Percentiles rank a stretch among this genome's conserved stretches.
Conservation (phyloP, 805 yeast species). For the Pichia rugopelliculosa region DNA sequence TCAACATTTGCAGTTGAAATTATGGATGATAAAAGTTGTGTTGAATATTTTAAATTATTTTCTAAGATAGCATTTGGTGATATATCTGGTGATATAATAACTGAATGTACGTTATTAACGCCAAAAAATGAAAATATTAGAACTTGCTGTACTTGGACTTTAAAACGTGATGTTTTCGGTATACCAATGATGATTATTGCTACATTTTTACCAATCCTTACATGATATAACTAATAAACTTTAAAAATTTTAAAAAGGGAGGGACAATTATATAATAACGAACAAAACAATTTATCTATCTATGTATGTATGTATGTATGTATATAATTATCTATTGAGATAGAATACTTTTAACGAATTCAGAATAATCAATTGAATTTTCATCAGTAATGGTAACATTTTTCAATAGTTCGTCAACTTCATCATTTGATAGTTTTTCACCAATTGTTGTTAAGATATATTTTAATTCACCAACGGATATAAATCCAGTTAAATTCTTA, state of each 20-base stretch:
- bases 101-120: constrained; percentile 72
- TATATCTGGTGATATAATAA: constrained; percentile 81
- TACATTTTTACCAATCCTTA: constrained; percentile 75
- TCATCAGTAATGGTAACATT: constrained; percentile 92
- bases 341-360: constrained; percentile 86
- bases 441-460: constrained; percentile 94
- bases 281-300: neutral
- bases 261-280: neutral
- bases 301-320: neutral
- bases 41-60: constrained; percentile 82
- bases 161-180: constrained; percentile 92
- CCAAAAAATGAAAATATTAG: constrained; percentile 46
- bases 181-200: constrained; percentile 97
- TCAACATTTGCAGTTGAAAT: constrained; percentile 72
- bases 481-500: constrained; percentile 90
- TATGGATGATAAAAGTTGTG: constrained; percentile 79
- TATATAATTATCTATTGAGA: constrained; percentile 51
- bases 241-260: neutral
- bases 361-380: constrained; percentile 91
- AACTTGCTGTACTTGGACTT: constrained; percentile 85
- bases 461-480: constrained; percentile 94
- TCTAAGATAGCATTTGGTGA: constrained; percentile 86
- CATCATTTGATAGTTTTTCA: constrained; percentile 82
- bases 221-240: constrained; percentile 13
- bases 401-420: constrained; percentile 92